phyloP scores from a whole-genome alignment of 2,329 filamentous ascomycete species.

The Alternaria longipes region DNA sequence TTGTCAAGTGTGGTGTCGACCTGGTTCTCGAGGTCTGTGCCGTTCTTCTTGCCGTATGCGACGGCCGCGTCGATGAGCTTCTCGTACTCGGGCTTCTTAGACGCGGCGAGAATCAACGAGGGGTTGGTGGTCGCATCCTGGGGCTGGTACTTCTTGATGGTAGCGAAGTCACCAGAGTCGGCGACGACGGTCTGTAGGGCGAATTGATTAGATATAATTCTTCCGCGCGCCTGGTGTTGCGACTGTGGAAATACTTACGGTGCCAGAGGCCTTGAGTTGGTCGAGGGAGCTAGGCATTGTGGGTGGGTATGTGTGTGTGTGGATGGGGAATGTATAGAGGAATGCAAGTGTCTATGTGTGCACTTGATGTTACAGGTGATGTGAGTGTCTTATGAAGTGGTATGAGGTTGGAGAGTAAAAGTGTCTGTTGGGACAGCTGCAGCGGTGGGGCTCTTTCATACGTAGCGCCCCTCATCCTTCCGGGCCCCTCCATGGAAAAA shows the following conservation, averaged over 20 bases:
- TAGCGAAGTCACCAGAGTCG: slow-evolving; percentile 86
- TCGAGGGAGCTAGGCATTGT: slow-evolving; percentile 90
- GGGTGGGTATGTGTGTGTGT: slow-evolving; percentile 16
- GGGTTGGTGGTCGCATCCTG: slow-evolving; percentile 99
- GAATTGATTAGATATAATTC: slow-evolving; percentile 18
- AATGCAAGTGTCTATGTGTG: slow-evolving; percentile 6
- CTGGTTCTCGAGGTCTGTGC: slow-evolving; percentile 75
- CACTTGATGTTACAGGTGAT: slow-evolving; percentile 13
- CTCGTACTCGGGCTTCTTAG: slow-evolving; percentile 97
- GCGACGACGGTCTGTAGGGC: slow-evolving; percentile 82
- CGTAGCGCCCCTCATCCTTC: slow-evolving; percentile 24
- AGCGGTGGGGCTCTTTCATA: slow-evolving; percentile 31
- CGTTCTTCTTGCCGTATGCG: slow-evolving; percentile 81
- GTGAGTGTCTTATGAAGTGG: slow-evolving; percentile 10
- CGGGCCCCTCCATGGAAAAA: slow-evolving; percentile 39
- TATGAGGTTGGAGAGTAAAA: slow-evolving; percentile 26
- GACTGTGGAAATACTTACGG: slow-evolving; percentile 69
- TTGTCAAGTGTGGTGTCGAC: slow-evolving; percentile 90
- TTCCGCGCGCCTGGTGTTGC: slow-evolving; percentile 17
- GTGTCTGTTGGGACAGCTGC: slow-evolving; percentile 21
- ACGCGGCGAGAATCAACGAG: slow-evolving; percentile 95
- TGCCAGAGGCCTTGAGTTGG: slow-evolving; percentile 96
- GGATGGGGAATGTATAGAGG: slow-evolving; percentile 23
- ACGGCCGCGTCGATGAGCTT: slow-evolving; percentile 88
- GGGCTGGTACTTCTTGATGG: slow-evolving; percentile 99